These are phyloP conservation scores for Bipolaris gigantea DNA, from an alignment of 2,329 filamentous ascomycete species.

Conservation along the genomic window DNA sequence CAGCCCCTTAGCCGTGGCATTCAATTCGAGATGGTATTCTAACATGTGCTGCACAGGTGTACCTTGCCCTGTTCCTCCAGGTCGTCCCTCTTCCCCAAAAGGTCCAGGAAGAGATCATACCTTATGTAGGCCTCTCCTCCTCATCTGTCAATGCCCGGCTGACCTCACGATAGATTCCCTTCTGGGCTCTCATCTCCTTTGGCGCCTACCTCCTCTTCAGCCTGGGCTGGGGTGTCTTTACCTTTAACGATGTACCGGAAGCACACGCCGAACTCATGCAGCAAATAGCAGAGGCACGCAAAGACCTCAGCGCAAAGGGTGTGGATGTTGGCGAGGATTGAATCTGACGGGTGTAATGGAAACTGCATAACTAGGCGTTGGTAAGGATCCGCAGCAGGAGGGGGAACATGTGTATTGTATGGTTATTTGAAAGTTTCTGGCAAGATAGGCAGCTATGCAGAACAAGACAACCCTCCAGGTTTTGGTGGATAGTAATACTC, in stretches of 20 bases:
- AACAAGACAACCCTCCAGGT: background rate
- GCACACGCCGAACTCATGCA: slow-evolving; percentile 86
- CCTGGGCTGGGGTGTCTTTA: slow-evolving; percentile 88
- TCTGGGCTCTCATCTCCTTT: slow-evolving; percentile 89
- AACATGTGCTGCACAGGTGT: slow-evolving; percentile 64
- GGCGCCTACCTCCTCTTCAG: slow-evolving; percentile 90
- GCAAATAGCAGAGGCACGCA: slow-evolving; percentile 78
- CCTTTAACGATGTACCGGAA: slow-evolving; percentile 93
- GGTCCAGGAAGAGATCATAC: slow-evolving; percentile 82
- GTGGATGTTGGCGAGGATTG: slow-evolving; percentile 71
- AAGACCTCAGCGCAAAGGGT: slow-evolving; percentile 71
- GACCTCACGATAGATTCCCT: slow-evolving; percentile 67
- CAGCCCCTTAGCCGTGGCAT: slow-evolving; percentile 10
- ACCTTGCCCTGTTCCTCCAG: slow-evolving; percentile 81
- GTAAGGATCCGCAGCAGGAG: background rate
- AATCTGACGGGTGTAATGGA: background rate
- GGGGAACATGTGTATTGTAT: slow-evolving; percentile 3
- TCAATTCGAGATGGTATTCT: slow-evolving; percentile 13
- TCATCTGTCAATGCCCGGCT: background rate
- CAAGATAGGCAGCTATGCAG: background rate
- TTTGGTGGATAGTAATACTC: background rate
- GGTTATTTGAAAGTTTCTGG: slow-evolving; percentile 14
- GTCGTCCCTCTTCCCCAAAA: slow-evolving; percentile 77
- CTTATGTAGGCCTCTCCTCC: slow-evolving; percentile 69
- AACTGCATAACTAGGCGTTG: slow-evolving; percentile 5